Base-by-base conservation (phyloP, 345 rosid genomes). In the Brassica rapa region DNA sequence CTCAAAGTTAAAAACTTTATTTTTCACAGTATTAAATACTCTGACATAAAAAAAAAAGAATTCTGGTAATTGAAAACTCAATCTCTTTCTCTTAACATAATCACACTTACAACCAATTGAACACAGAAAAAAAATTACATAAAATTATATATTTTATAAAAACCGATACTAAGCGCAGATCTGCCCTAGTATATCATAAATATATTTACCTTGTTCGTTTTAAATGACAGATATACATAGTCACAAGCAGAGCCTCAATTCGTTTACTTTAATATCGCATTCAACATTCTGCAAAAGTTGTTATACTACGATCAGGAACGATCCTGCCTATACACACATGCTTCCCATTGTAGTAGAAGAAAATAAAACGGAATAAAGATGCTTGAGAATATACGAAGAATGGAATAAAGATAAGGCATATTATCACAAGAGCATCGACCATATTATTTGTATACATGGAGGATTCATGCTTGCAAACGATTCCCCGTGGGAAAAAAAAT, bases 381-480 rank as follows among this genome's bases (percentile, higher is more conserved):
- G 46, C 30, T 1, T 11, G n/a, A 9, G 39, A 49, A 27, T 27
- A 46, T 11, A 62, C 76, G 6, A 73, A 49, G 6, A 72, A 72
- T 10, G 39, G 60, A 72, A 27, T 71, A 27, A 61, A 25, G 11
- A 71, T 15, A 61, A 9, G 56, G 56, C 12, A 53, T 15, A 69
- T 53, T 59, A 70, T 32, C 49, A 15, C 67, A 35, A 59, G n/a
- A 37, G 37, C 56, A 60, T 60, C 29, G 57, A 60, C 27, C 57
- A 72, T 72, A 41, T 15, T 66, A 43, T 41, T 25, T 72, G 67
- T 39, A 60, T 24, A 61, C 57, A 61, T 25, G 76, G 8, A 41
- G 0, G 76, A 61, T 62, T 62, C 77, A 64, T 73, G 80, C 79
- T 67, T 66, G 46, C 60, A 37, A 30, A 76, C 32, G 51, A 76